These are phyloP conservation scores for Dispira parvispora DNA, from an alignment of 192 early-diverging fungal species.

Conservation along the genomic window DNA sequence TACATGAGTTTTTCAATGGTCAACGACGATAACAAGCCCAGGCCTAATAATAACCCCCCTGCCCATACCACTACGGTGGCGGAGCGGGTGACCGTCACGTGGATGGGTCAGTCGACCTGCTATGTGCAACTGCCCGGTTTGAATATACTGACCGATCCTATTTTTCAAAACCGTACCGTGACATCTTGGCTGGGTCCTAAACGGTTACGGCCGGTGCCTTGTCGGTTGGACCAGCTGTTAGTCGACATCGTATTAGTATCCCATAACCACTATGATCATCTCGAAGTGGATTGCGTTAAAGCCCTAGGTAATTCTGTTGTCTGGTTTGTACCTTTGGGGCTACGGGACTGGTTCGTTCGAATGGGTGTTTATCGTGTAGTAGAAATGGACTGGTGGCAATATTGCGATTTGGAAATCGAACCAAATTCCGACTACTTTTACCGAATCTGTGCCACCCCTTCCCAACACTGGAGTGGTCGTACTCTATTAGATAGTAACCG, in stretches of 20 bases:
- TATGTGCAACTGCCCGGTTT: slow-evolving; percentile 30
- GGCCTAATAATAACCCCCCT: too few relatives aligned
- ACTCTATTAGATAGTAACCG: slow-evolving; percentile 27
- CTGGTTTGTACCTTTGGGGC: slow-evolving; percentile 27
- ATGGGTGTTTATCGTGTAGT: slow-evolving; percentile 16
- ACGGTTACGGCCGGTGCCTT: slow-evolving; percentile 24
- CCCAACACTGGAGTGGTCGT: slow-evolving; percentile 25
- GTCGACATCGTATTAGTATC: slow-evolving; percentile 27
- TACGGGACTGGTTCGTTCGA: slow-evolving; percentile 18
- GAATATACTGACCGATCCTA: slow-evolving; percentile 31
- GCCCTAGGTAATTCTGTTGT: slow-evolving; percentile 20
- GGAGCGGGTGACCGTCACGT: neutral
- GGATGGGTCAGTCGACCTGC: slow-evolving; percentile 27
- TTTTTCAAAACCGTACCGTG: slow-evolving; percentile 26
- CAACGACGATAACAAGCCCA: too few relatives aligned
- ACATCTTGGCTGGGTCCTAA: slow-evolving; percentile 27
- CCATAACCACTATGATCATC: slow-evolving; percentile 29
- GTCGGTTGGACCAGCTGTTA: slow-evolving; percentile 18
- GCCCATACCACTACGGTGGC: neutral
- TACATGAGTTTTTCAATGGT: too few relatives aligned
- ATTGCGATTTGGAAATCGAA: neutral
- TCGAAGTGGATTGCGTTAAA: slow-evolving; percentile 18
- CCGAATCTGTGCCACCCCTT: slow-evolving; percentile 1
- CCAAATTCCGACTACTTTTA: slow-evolving; percentile 11
- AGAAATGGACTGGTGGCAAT: slow-evolving; percentile 27